A percentile compares a stretch with the other conserved stretches of the same genome.
These are phyloP conservation scores for Eucalyptus rudis DNA, from an alignment of 345 rosid genomes.

Conservation along the genomic window DNA sequence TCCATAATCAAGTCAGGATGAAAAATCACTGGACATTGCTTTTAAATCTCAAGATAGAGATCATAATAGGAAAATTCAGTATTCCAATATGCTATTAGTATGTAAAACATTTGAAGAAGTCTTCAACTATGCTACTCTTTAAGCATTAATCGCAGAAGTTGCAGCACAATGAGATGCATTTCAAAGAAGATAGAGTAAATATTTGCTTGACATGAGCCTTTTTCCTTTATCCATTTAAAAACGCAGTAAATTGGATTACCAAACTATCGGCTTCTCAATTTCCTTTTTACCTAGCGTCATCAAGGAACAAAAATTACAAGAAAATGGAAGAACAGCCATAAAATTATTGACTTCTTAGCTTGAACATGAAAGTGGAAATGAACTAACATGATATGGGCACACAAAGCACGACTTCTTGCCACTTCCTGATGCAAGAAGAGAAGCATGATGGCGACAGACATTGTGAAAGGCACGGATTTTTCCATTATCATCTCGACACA, in stretches of 20 bases:
- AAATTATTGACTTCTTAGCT: neutral
- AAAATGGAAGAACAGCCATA: neutral
- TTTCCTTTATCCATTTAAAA: neutral
- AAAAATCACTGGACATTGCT: neutral
- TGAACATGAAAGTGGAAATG: neutral
- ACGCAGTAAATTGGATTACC: neutral
- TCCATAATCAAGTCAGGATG: neutral
- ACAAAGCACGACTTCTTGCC: conserved; percentile 74
- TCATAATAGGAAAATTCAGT: neutral
- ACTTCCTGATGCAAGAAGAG: conserved; percentile 64
- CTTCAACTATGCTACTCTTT: neutral
- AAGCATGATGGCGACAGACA: conserved; percentile 91
- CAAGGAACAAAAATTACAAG: neutral
- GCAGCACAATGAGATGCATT: neutral
- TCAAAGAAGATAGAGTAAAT: neutral
- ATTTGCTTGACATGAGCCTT: neutral
- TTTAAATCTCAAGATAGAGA: neutral
- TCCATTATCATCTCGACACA: conserved; percentile 65
- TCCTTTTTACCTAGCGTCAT: neutral
- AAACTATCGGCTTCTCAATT: neutral
- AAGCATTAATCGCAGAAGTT: neutral
- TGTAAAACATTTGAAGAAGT: neutral
- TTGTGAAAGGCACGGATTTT: conserved; percentile 68
- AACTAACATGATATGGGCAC: conserved; percentile 86
- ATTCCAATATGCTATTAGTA: neutral